These are phyloP conservation scores for Cucurbita pepo DNA, from an alignment of 306 rosid genomes.

Conservation along the genomic window DNA sequence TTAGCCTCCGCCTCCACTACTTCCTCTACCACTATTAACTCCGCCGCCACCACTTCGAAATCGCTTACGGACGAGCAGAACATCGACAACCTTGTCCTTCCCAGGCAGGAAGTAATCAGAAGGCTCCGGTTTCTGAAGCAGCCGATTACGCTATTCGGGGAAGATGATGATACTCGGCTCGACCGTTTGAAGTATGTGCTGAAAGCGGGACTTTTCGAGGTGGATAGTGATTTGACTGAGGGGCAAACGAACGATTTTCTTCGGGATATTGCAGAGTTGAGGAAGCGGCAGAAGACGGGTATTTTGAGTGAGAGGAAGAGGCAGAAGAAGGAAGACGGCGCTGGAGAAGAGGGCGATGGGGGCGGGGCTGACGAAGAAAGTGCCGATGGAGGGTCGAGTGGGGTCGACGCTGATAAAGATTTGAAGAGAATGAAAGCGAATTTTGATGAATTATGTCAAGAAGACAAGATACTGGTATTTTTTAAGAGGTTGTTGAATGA, in stretches of 20 bases:
- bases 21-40: conserved; percentile 13
- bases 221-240: conserved; percentile 90
- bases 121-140: conserved; percentile 86
- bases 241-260: conserved; percentile 93
- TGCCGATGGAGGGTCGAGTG: conserved; percentile 60
- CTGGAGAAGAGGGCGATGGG: conserved; percentile 57
- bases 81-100: conserved; percentile 72
- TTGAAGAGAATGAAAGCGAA: conserved; percentile 72
- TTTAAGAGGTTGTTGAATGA: conserved; percentile 82
- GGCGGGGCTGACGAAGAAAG: conserved; percentile 70
- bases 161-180: conserved; percentile 73
- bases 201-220: conserved; percentile 76
- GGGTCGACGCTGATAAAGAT: conserved; percentile 49
- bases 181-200: conserved; percentile 70
- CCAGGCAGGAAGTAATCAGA: conserved; percentile 71
- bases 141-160: conserved; percentile 87
- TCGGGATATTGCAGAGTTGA: conserved; percentile 78
- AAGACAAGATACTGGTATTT: conserved; percentile 82
- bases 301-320: conserved; percentile 78
- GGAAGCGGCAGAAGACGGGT: conserved; percentile 93
- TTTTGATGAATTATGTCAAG: conserved; percentile 73
- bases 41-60: conserved; percentile 27
- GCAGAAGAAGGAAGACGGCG: conserved; percentile 52
- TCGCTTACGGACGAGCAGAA: conserved; percentile 54
- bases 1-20: conserved; percentile 14